Evolutionary conservation across 495 filamentous ascomycete genomes (phyloP).

Genomic region (Lichenothelia convexa): DNA sequence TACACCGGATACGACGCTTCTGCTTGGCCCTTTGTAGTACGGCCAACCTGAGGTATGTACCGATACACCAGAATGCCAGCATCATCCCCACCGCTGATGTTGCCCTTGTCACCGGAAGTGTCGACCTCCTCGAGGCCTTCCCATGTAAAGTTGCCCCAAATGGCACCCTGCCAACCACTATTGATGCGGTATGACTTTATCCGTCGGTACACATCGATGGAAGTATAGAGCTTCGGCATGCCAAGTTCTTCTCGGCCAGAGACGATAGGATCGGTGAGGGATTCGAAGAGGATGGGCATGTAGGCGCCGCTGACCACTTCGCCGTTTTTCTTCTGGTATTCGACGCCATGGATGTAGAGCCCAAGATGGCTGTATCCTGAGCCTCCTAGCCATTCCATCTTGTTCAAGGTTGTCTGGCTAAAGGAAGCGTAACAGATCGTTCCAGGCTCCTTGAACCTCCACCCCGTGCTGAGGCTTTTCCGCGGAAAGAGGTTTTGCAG

Average conservation of each 20-base stretch:
- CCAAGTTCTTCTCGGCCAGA: slow-evolving; percentile 37
- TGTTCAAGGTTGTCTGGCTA: slow-evolving; percentile 27
- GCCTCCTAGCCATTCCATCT: slow-evolving; percentile 38
- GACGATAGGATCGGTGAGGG: slow-evolving; percentile 32
- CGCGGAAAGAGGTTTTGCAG: slow-evolving; percentile 35
- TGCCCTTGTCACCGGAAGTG: slow-evolving; percentile 13
- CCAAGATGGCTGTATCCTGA: slow-evolving; percentile 35
- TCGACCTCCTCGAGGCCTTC: slow-evolving; percentile 23
- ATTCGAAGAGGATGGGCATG: slow-evolving; percentile 36
- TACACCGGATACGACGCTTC: slow-evolving; percentile 30
- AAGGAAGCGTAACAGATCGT: slow-evolving; percentile 34
- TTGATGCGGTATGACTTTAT: slow-evolving; percentile 22
- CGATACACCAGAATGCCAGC: slow-evolving; percentile 26
- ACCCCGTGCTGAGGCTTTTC: slow-evolving; percentile 13
- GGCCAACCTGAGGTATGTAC: slow-evolving; percentile 30
- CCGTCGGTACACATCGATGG: slow-evolving; percentile 26
- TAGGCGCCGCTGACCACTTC: slow-evolving; percentile 29
- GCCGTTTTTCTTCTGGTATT: slow-evolving; percentile 33
- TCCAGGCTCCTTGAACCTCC: slow-evolving; percentile 26
- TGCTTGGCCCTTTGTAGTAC: slow-evolving; percentile 21
- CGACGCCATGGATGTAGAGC: slow-evolving; percentile 38
- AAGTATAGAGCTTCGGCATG: slow-evolving; percentile 35
- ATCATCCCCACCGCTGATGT: slow-evolving; percentile 19
- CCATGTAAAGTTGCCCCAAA: slow-evolving; percentile 25
- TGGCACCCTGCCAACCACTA: slow-evolving; percentile 30